phyloP scores from a whole-genome alignment of 306 rosid species.

The Fragaria iinumae region DNA sequence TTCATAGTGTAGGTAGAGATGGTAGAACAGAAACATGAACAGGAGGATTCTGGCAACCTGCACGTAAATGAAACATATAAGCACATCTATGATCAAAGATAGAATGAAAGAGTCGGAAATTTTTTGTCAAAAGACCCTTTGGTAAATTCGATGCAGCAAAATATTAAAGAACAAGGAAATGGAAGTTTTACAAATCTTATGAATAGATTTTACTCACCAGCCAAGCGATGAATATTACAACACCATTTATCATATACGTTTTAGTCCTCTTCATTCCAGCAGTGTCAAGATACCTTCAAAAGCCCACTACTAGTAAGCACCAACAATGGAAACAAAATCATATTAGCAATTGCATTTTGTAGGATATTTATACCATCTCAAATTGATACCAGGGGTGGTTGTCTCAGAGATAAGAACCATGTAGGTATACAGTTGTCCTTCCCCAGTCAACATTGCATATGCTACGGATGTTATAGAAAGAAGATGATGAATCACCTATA shows the following conservation, averaged over 20 bases:
- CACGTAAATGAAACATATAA: constrained; percentile 20
- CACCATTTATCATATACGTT: constrained; percentile 83
- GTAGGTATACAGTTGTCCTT: constrained; percentile 86
- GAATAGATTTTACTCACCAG: constrained; percentile 55
- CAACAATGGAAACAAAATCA: not conserved
- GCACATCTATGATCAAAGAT: constrained; percentile 9
- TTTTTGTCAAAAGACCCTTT: constrained; percentile 7
- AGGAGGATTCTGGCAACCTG: constrained; percentile 93
- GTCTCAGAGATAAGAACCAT: constrained; percentile 96
- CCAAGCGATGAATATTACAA: constrained; percentile 91
- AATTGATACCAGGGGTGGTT: constrained; percentile 93
- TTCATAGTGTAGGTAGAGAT: constrained; percentile 77
- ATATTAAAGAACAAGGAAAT: not conserved
- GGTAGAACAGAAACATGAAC: constrained; percentile 78
- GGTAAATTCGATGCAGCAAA: not conserved
- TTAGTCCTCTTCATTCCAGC: constrained; percentile 84
- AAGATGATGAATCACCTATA: constrained; percentile 90
- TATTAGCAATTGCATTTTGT: not conserved
- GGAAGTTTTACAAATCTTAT: not conserved
- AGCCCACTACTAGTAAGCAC: constrained; percentile 21
- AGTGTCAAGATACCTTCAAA: constrained; percentile 89
- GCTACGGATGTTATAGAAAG: constrained; percentile 70
- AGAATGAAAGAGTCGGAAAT: not conserved
- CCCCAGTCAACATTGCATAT: constrained; percentile 83
- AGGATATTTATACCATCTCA: constrained; percentile 72